Percentiles rank a stretch among this genome's conserved stretches.
Conservation (phyloP, 2,329 filamentous ascomycete genomes). For the Venturia oleaginea region DNA sequence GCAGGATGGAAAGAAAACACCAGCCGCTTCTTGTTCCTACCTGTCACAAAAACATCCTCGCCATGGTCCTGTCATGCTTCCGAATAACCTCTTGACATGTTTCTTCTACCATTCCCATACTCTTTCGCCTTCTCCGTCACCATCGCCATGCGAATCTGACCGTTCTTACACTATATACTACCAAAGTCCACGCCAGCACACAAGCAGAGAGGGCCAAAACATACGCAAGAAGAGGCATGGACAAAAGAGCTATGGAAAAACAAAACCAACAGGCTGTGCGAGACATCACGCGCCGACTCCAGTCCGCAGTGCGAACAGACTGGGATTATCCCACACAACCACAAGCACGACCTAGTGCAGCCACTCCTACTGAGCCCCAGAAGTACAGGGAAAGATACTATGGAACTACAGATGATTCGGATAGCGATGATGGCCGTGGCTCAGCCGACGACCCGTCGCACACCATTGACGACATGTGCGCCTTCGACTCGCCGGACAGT, state of each 20-base stretch:
- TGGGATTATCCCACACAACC: conserved; percentile 24
- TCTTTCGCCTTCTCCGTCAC: too few species aligned
- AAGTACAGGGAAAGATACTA: conserved; percentile 37
- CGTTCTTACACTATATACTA: not conserved
- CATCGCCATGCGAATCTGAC: not conserved
- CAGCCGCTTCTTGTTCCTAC: too few species aligned
- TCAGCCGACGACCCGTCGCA: not conserved
- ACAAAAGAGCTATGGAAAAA: conserved; percentile 8
- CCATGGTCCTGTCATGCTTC: too few species aligned
- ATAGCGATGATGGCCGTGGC: conserved; percentile 17
- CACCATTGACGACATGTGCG: conserved; percentile 10
- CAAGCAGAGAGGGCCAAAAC: not conserved
- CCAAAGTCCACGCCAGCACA: not conserved
- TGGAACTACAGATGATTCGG: conserved; percentile 21
- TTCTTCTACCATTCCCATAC: too few species aligned
- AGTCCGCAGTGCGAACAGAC: not conserved
- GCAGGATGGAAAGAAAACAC: too few species aligned
- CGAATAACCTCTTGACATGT: too few species aligned
- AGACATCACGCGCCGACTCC: conserved; percentile 12
- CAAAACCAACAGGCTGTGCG: conserved; percentile 10
- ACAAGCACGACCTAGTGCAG: conserved; percentile 19
- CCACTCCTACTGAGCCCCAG: not conserved
- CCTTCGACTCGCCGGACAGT: conserved; percentile 37
- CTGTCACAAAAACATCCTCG: too few species aligned
- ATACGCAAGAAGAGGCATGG: not conserved